Percentiles rank a stretch among this genome's conserved stretches.
Conservation (phyloP, 441 rosid species). For the Breynia disticha region DNA sequence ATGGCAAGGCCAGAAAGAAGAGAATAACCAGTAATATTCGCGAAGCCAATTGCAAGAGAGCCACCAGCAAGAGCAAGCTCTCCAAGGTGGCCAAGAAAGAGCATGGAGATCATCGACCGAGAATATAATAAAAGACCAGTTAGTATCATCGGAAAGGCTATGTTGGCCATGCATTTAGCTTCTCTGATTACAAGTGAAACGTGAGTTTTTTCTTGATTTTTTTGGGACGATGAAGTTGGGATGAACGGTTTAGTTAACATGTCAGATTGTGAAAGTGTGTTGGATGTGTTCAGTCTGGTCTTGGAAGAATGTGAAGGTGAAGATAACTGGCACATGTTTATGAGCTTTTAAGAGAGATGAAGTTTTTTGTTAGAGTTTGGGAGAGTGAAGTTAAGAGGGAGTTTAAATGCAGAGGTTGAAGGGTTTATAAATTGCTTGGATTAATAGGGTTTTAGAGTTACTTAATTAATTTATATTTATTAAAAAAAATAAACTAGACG, state of each 20-base stretch:
- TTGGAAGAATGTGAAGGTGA: conserved; percentile 11
- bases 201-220: conserved; percentile 13
- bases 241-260: conserved; percentile 25
- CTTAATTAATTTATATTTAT: no score
- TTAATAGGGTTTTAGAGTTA: no score
- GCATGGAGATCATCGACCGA: conserved; percentile 90
- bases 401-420: no score
- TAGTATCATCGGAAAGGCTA: conserved; percentile 66
- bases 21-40: conserved; percentile 83
- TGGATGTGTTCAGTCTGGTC: conserved; percentile 8
- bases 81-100: conserved; percentile 77
- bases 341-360: neutral
- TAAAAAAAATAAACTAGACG: no score
- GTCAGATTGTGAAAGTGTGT: conserved; percentile 9
- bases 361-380: neutral
- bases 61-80: conserved; percentile 80
- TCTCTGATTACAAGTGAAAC: conserved; percentile 36
- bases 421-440: no score
- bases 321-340: conserved; percentile 15
- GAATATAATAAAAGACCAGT: conserved; percentile 74
- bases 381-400: neutral
- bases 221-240: conserved; percentile 14
- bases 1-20: conserved; percentile 74
- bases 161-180: conserved; percentile 40
- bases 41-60: conserved; percentile 78